These are phyloP conservation scores for Pilaira anomala DNA, from an alignment of 192 early-diverging fungal species.

Conservation along the genomic window DNA sequence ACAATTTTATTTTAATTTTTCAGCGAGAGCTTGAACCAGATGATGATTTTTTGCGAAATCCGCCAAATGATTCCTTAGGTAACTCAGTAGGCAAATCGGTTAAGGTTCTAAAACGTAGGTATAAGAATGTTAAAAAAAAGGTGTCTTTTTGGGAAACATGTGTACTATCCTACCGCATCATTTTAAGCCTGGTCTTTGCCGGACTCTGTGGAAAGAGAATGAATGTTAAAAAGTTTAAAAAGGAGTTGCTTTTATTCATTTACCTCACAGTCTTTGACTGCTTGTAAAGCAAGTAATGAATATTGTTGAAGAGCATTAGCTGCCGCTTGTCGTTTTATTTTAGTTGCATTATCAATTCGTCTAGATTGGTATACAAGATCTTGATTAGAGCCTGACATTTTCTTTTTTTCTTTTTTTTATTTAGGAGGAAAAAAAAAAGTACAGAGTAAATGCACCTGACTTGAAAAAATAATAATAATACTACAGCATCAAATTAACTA, in stretches of 20 bases:
- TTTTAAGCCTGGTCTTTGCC: constrained; percentile 20
- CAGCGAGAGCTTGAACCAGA: not conserved
- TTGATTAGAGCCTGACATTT: not conserved
- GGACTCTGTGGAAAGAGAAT: constrained; percentile 9
- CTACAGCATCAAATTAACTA: too few relatives aligned
- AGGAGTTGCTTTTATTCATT: not conserved
- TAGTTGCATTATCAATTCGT: constrained; percentile 20
- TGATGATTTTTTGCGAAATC: not conserved
- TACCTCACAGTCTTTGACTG: constrained; percentile 18
- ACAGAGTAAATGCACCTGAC: not conserved
- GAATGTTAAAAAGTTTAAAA: not conserved
- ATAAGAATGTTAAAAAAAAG: not conserved
- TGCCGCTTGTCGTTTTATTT: constrained; percentile 19
- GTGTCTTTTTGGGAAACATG: too few relatives aligned
- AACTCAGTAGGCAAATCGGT: constrained; percentile 10
- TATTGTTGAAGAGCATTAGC: constrained; percentile 24
- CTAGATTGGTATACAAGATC: not conserved
- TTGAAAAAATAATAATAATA: not conserved
- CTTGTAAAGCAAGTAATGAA: constrained; percentile 15
- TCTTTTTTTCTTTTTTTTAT: too few relatives aligned
- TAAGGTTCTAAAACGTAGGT: not conserved
- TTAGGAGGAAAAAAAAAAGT: not conserved
- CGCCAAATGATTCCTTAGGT: not conserved
- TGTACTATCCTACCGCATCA: constrained; percentile 19
- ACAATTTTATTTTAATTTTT: not conserved